A percentile compares a stretch with the other conserved stretches of the same genome.
Evolutionary conservation across 257 asterid species (phyloP).

Genomic region (Rhazya stricta): DNA sequence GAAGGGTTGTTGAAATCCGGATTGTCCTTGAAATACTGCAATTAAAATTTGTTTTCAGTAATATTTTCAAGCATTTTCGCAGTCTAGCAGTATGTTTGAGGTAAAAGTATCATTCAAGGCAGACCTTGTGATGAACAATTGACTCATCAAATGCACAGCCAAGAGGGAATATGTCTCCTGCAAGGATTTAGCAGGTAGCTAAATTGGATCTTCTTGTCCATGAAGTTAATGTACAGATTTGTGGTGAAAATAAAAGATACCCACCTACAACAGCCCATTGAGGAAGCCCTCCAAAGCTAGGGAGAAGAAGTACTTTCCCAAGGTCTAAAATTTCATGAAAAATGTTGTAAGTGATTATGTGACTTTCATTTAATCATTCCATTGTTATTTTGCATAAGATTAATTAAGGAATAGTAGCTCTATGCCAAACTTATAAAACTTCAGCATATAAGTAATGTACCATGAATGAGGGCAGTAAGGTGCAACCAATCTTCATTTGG

Average conservation of each 20-base stretch:
- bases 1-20: conserved; percentile 21
- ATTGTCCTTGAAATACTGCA: conserved; percentile 35
- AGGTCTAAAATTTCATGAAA: conserved; percentile 23
- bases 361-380: too few relatives aligned
- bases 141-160: conserved; percentile 51
- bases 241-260: neutral
- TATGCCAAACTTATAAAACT: too few relatives aligned
- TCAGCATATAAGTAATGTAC: conserved; percentile 3
- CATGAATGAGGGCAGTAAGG: conserved; percentile 42
- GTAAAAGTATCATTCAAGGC: neutral
- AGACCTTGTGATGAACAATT: conserved; percentile 38
- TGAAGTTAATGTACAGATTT: neutral
- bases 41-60: neutral
- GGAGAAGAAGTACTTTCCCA: conserved; percentile 39
- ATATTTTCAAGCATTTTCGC: neutral
- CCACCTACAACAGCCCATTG: conserved; percentile 47
- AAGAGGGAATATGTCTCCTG: conserved; percentile 46
- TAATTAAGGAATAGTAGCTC: neutral
- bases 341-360: neutral
- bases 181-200: neutral
- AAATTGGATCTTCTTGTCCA: neutral
- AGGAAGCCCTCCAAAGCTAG: conserved; percentile 43
- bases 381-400: neutral
- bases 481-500: conserved; percentile 52
- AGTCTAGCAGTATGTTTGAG: neutral